phyloP scores from a whole-genome alignment of 2,329 filamentous ascomycete genomes.

The Helicocarpus griseus region DNA sequence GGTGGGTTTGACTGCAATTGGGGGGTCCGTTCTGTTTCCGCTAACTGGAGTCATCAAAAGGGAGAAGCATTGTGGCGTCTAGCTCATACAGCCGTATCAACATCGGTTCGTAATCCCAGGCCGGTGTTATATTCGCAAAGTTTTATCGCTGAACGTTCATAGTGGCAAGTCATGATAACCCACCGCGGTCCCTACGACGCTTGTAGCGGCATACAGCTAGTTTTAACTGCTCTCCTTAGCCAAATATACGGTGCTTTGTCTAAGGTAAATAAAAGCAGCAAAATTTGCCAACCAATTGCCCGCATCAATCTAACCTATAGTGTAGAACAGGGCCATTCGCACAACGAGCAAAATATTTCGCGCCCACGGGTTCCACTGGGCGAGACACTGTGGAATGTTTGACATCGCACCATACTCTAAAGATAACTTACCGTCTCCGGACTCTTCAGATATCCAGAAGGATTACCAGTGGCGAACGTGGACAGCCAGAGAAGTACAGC shows the following conservation, averaged over 20 bases:
- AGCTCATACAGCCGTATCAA: conserved; percentile 36
- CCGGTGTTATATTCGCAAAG: not conserved
- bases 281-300: not conserved
- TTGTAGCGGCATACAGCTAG: conserved; percentile 36
- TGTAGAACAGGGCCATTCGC: conserved; percentile 31
- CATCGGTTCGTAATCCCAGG: conserved; percentile 26
- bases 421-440: conserved; percentile 25
- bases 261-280: conserved; percentile 16
- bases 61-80: conserved; percentile 37
- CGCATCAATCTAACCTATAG: not conserved
- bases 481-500: conserved; percentile 36
- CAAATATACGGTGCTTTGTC: conserved; percentile 37
- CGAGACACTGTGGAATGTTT: conserved; percentile 36
- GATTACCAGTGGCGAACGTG: conserved; percentile 34
- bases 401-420: conserved; percentile 26
- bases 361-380: conserved; percentile 37
- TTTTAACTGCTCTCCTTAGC: conserved; percentile 34
- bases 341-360: conserved; percentile 38
- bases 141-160: not conserved
- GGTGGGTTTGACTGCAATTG: conserved; percentile 7
- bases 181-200: conserved; percentile 34
- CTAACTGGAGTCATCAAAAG: conserved; percentile 11
- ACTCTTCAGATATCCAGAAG: conserved; percentile 26
- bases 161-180: conserved; percentile 37
- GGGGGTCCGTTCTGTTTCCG: not conserved